These are phyloP conservation scores for Candida tropicalis DNA, from an alignment of 1,139 yeast species.

Conservation along the genomic window DNA sequence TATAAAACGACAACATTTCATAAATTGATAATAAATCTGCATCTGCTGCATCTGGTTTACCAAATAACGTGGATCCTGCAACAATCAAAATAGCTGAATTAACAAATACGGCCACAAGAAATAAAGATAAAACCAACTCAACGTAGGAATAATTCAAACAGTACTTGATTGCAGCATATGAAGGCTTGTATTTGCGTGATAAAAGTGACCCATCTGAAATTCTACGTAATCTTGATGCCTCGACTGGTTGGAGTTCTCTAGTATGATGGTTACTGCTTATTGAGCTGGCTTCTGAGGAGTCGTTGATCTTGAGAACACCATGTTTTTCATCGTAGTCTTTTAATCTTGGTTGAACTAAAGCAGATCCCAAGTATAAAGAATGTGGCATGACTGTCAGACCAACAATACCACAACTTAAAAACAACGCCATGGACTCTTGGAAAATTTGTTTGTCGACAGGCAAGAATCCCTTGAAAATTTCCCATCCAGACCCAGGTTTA, in stretches of 20 bases:
- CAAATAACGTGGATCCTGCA: slow-evolving; percentile 68
- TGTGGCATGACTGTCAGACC: slow-evolving; percentile 90
- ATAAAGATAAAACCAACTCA: slow-evolving; percentile 65
- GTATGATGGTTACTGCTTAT: slow-evolving; percentile 19
- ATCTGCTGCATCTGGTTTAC: slow-evolving; percentile 61
- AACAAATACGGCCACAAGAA: slow-evolving; percentile 73
- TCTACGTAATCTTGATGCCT: slow-evolving; percentile 19
- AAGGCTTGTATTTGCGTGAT: slow-evolving; percentile 56
- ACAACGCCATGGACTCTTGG: slow-evolving; percentile 58
- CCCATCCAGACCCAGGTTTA: slow-evolving; percentile 34
- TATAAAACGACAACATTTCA: slow-evolving; percentile 57
- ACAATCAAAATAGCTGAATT: slow-evolving; percentile 75
- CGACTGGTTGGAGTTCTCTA: slow-evolving; percentile 18
- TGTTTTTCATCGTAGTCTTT: slow-evolving; percentile 62
- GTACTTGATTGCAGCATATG: slow-evolving; percentile 65
- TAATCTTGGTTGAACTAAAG: slow-evolving; percentile 72
- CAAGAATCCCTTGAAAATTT: slow-evolving; percentile 59
- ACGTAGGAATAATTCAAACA: slow-evolving; percentile 66
- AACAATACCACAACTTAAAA: slow-evolving; percentile 69
- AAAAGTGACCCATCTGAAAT: slow-evolving; percentile 41
- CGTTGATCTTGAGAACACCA: slow-evolving; percentile 25
- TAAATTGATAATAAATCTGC: slow-evolving; percentile 80
- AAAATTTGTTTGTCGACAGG: slow-evolving; percentile 55
- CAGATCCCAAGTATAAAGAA: slow-evolving; percentile 73
- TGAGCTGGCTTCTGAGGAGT: neutral